A percentile compares a stretch with the other conserved stretches of the same genome.
Evolutionary conservation across 1,139 yeast genomes (phyloP).

Genomic region (Geotrichum europaeum): DNA sequence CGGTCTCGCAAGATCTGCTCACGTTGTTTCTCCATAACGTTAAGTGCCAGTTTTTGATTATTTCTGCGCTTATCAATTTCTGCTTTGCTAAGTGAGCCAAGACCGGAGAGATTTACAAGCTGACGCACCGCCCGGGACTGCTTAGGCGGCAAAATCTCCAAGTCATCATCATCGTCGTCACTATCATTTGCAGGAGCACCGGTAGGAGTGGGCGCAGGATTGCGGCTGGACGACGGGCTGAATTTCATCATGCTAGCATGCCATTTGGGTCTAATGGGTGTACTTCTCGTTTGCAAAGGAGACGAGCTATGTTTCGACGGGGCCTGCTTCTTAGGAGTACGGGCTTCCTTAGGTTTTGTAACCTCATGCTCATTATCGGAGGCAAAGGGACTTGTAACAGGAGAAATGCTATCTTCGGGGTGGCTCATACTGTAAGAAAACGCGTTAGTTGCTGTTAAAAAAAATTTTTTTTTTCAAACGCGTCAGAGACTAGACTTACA

Average conservation of each 20-base stretch:
- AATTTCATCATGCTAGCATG: slow-evolving; percentile 7
- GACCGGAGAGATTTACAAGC: slow-evolving; percentile 23
- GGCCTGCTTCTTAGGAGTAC: not conserved
- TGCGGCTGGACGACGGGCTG: not conserved
- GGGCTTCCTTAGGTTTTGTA: not conserved
- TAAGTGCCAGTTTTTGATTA: slow-evolving; percentile 17
- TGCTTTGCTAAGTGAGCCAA: slow-evolving; percentile 14
- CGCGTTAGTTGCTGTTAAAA: not conserved
- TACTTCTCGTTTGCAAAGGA: not conserved
- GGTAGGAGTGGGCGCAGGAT: slow-evolving; percentile 6
- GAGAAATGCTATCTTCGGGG: slow-evolving; percentile 5
- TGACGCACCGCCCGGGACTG: slow-evolving; percentile 21
- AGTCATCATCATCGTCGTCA: slow-evolving; percentile 19
- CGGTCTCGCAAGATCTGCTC: slow-evolving; percentile 31
- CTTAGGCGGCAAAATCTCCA: slow-evolving; percentile 27
- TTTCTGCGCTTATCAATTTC: slow-evolving; percentile 5
- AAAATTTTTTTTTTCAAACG: not conserved
- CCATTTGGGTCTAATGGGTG: slow-evolving; percentile 2
- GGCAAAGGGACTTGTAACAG: slow-evolving; percentile 9
- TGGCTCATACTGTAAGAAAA: slow-evolving; percentile 8
- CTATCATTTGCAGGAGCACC: not conserved
- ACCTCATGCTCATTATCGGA: slow-evolving; percentile 6
- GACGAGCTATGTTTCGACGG: not conserved
- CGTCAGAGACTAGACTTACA: not conserved
- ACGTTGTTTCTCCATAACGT: slow-evolving; percentile 24